Evolutionary conservation across 148 eudicot species (phyloP), one percentile per base, ranked within the genome.

Genomic region (Fagopyrum esculentum): DNA sequence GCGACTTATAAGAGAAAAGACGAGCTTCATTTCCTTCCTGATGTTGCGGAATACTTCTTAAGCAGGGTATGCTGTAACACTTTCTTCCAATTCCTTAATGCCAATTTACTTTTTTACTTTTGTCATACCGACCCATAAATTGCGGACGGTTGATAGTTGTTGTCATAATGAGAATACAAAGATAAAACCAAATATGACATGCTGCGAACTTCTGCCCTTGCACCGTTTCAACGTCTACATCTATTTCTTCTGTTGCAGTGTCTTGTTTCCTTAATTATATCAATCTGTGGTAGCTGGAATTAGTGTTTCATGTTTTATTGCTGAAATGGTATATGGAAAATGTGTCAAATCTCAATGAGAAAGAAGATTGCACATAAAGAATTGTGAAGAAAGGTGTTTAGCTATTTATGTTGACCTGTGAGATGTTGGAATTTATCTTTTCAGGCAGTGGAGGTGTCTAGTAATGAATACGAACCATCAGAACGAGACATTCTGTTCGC

Each of bases 361-460:
- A 22, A 22, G 26, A 22, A 22, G 26, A 22, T 22, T 22, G 26
- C 26, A 22, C 0, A 22, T 22, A 22, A 22, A 22, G 26, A 22
- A 22, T 22, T 22, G 0, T 22, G 26, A 22, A 30, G 46, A 29
- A 63, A 40, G 46, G n/a, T 13, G 46, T 45, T 12, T 64, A 64
- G 46, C 70, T 13, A 64, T 64, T 12, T 64, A 30, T 40, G 70
- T 64, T 40, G 19, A 64, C n/a, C 13, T 35, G 17, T 12, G 70
- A 12, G n/a, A 35, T 40, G 1, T 40, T 13, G 70, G 16, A 61
- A 64, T 12, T 64, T 64, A 35, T 6, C 43, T 64, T 64, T 35
- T 76, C 76, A 96, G 99, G 99, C 98, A 71, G 99, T 90, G 77
- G 98, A 96, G 86, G 89, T 96, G 69, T 96, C 99, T 40, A 92